A percentile compares a stretch with the other conserved stretches of the same genome.
Evolutionary conservation across 2,329 filamentous ascomycete genomes (phyloP).

Genomic region (Rosellinia necatrix): DNA sequence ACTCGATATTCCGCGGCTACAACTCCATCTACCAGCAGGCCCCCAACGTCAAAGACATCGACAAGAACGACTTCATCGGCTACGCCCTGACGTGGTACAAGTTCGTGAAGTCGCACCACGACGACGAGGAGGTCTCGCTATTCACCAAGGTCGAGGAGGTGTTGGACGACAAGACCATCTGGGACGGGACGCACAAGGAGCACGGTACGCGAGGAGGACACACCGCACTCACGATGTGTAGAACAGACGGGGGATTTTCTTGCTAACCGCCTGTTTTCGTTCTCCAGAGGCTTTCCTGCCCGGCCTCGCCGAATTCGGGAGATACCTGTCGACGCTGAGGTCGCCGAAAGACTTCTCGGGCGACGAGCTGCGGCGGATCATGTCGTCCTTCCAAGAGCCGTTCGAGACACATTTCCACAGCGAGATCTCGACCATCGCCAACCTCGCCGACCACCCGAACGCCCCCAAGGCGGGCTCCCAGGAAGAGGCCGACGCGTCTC

Average conservation of each 20-base stretch:
- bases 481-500: conserved; percentile 50
- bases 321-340: conserved; percentile 53
- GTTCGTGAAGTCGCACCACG: conserved; percentile 64
- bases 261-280: background rate
- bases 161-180: conserved; percentile 56
- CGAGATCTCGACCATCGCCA: conserved; percentile 58
- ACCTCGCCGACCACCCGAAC: conserved; percentile 53
- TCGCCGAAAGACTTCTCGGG: conserved; percentile 50
- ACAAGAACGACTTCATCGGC: conserved; percentile 60
- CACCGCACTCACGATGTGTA: no score
- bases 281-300: conserved; percentile 52
- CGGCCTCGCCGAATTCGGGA: conserved; percentile 56
- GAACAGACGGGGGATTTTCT: background rate
- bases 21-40: conserved; percentile 68
- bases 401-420: conserved; percentile 61
- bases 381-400: conserved; percentile 55
- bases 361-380: conserved; percentile 51
- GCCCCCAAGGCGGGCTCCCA: conserved; percentile 53
- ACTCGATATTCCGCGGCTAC: conserved; percentile 65
- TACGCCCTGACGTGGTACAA: conserved; percentile 63
- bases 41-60: conserved; percentile 53
- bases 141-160: conserved; percentile 60
- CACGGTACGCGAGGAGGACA: conserved; percentile 51
- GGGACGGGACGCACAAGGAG: conserved; percentile 57
- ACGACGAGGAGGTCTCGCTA: conserved; percentile 61